Evolutionary conservation across 108 stramenopile genomes (phyloP).

Genomic region (Cylindrotheca fusiformis): DNA sequence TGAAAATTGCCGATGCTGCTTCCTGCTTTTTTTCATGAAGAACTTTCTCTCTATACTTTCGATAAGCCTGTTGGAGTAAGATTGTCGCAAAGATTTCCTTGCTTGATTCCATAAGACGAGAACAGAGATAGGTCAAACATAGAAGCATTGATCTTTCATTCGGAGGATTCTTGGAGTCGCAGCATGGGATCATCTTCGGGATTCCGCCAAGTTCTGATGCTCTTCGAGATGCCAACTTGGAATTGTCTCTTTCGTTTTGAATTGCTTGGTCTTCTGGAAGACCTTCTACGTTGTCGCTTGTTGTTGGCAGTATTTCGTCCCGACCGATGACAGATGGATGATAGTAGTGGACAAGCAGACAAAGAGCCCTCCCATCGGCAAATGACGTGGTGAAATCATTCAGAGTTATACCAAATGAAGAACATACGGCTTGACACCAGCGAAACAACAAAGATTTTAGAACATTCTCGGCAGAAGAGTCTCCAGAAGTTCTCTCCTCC

Average conservation of each 20-base stretch:
- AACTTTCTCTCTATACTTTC: conserved; percentile 16
- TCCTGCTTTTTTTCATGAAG: conserved; percentile 27
- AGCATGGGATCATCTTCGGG: conserved; percentile 70
- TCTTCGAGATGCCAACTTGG: conserved; percentile 43
- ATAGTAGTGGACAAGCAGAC: conserved; percentile 88
- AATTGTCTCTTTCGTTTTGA: conserved; percentile 63
- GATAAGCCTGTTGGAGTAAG: conserved; percentile 55
- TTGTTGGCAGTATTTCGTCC: conserved; percentile 54
- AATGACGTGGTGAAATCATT: conserved; percentile 79
- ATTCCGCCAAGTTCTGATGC: conserved; percentile 84
- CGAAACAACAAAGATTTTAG: conserved; percentile 58
- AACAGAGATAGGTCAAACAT: conserved; percentile 80
- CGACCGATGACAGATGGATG: conserved; percentile 69
- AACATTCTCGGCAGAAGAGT: conserved; percentile 23
- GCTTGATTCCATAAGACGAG: conserved; percentile 85
- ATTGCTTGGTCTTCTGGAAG: conserved; percentile 31
- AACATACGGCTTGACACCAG: conserved; percentile 86
- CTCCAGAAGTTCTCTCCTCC: not conserved
- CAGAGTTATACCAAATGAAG: conserved; percentile 63
- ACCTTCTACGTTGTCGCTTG: conserved; percentile 5
- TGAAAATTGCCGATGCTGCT: conserved; percentile 40
- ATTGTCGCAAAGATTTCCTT: conserved; percentile 64
- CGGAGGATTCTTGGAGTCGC: conserved; percentile 65
- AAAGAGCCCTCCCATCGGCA: conserved; percentile 83
- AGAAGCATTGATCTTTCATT: conserved; percentile 82